These are phyloP conservation scores for Chalciporus chontae DNA, from an alignment of 768 basidiomycete genomes.

Conservation along the genomic window DNA sequence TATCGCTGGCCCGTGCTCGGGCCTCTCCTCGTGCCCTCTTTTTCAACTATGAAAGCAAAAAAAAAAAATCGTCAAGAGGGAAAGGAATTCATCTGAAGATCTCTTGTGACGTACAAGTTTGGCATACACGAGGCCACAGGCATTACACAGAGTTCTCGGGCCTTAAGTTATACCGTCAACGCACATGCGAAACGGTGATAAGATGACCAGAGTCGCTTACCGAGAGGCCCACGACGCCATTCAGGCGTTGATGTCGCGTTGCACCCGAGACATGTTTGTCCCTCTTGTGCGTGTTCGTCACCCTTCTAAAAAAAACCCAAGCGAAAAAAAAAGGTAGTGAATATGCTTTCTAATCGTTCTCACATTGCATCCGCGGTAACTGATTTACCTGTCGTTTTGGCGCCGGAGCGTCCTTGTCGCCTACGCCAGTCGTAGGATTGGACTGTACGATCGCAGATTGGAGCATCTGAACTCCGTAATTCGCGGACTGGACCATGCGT, in stretches of 20 bases:
- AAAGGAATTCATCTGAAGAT: conserved; percentile 14
- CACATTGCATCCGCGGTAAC: conserved; percentile 26
- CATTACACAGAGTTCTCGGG: conserved; percentile 81
- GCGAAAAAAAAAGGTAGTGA: conserved; percentile 19
- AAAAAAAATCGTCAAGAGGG: conserved; percentile 20
- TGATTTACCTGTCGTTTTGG: conserved; percentile 34
- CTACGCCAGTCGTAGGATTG: conserved; percentile 18
- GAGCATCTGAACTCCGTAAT: conserved; percentile 33
- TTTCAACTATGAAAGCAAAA: conserved; percentile 24
- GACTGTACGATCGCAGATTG: conserved; percentile 28
- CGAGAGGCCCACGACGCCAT: conserved; percentile 81
- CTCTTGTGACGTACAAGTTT: conserved; percentile 62
- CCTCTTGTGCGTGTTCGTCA: conserved; percentile 49
- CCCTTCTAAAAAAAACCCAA: conserved; percentile 25
- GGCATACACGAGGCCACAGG: conserved; percentile 83
- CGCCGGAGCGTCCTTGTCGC: conserved; percentile 30
- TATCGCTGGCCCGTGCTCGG: conserved; percentile 25
- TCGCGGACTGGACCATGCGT: conserved; percentile 43
- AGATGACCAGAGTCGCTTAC: conserved; percentile 40
- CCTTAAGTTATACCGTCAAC: conserved; percentile 42
- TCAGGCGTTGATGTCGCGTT: conserved; percentile 82
- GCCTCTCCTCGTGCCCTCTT: conserved; percentile 34
- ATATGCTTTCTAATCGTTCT: conserved; percentile 26
- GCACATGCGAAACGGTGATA: conserved; percentile 19
- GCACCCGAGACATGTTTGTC: conserved; percentile 79